Conservation (phyloP, 805 yeast genomes). For the Kluyveromyces siamensis region DNA sequence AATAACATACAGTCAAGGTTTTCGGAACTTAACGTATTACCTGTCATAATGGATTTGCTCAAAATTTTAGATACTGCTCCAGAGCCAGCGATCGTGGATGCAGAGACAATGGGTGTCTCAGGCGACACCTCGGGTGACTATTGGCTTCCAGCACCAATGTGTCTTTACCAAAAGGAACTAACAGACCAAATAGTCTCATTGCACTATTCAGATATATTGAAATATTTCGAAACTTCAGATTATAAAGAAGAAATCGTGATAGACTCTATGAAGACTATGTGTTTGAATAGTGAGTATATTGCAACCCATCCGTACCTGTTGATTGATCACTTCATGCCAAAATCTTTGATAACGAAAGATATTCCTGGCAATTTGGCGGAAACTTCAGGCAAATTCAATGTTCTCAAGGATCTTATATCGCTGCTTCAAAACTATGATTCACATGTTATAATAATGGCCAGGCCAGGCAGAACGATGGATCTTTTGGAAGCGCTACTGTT, state of each 20-base stretch:
- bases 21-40: background rate
- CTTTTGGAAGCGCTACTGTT: conserved; percentile 60
- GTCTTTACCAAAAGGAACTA: conserved; percentile 77
- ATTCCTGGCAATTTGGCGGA: conserved; percentile 62
- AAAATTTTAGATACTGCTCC: conserved; percentile 76
- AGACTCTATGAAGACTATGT: conserved; percentile 70
- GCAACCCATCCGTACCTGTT: conserved; percentile 84
- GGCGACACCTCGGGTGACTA: conserved; percentile 46
- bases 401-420: conserved; percentile 52
- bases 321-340: conserved; percentile 81
- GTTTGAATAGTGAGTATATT: conserved; percentile 67
- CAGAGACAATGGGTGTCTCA: conserved; percentile 33
- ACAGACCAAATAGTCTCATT: conserved; percentile 87
- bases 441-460: conserved; percentile 60
- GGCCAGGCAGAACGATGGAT: conserved; percentile 63
- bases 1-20: background rate
- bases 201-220: conserved; percentile 83
- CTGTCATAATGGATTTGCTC: conserved; percentile 54
- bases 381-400: conserved; percentile 77
- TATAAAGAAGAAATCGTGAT: conserved; percentile 47
- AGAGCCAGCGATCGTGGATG: conserved; percentile 67
- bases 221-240: conserved; percentile 60
- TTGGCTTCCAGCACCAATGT: conserved; percentile 72
- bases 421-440: conserved; percentile 40
- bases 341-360: conserved; percentile 60